phyloP scores from a whole-genome alignment of 1,284 basidiomycete genomes.

The Apiotrichum laibachii region DNA sequence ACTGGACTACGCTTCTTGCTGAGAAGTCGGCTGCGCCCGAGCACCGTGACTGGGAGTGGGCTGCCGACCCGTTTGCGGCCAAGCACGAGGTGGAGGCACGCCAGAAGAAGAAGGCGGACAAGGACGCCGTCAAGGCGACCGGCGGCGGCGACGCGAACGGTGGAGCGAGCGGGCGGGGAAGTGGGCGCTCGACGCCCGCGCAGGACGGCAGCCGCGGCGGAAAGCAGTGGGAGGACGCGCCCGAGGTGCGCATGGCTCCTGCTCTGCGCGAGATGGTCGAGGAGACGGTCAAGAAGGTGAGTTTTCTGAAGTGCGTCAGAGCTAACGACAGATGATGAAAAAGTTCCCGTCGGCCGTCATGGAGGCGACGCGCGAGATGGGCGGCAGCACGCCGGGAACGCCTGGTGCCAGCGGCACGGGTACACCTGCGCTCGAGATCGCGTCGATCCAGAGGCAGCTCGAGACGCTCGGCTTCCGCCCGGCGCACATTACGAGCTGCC shows the following conservation, averaged over 20 bases:
- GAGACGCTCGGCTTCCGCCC: slow-evolving; percentile 51
- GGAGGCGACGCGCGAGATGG: slow-evolving; percentile 46
- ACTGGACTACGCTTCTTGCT: slow-evolving; percentile 71
- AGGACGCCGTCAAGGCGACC: slow-evolving; percentile 26
- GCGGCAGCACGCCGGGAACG: background rate
- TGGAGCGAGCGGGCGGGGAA: slow-evolving; percentile 52
- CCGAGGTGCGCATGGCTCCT: slow-evolving; percentile 82
- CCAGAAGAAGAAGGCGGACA: slow-evolving; percentile 57
- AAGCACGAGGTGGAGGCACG: slow-evolving; percentile 64
- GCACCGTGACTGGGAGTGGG: slow-evolving; percentile 79
- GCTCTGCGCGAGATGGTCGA: slow-evolving; percentile 76
- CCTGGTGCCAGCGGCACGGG: too few relatives aligned
- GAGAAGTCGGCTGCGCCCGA: slow-evolving; percentile 67
- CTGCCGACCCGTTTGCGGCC: slow-evolving; percentile 77
- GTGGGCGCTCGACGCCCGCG: slow-evolving; percentile 49
- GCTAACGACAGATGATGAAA: slow-evolving; percentile 48
- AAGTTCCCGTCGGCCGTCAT: slow-evolving; percentile 51
- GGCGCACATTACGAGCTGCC: slow-evolving; percentile 49
- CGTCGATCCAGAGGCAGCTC: slow-evolving; percentile 41
- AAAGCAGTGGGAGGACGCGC: slow-evolving; percentile 63
- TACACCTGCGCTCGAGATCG: slow-evolving; percentile 30
- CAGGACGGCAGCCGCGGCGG: slow-evolving; percentile 41
- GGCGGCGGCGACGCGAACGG: slow-evolving; percentile 23
- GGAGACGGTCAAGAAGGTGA: slow-evolving; percentile 73
- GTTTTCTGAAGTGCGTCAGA: slow-evolving; percentile 17